Evolutionary conservation across 2,329 filamentous ascomycete species (phyloP).

Genomic region (Drechslera avenae): DNA sequence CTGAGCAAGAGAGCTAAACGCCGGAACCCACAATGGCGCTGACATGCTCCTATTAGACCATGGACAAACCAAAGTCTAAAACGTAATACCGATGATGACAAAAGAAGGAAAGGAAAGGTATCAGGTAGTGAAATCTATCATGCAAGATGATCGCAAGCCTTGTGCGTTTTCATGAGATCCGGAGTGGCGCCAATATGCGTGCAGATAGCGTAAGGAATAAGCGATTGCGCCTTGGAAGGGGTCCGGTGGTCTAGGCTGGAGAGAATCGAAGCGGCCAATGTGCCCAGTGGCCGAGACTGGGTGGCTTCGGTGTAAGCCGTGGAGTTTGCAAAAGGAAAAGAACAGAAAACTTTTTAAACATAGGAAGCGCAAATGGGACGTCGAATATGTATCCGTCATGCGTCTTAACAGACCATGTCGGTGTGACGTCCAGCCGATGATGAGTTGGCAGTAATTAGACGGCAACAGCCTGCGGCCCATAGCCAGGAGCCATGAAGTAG

Average conservation of each 20-base stretch:
- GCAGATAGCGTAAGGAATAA: constrained; percentile 44
- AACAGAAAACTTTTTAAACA: constrained; percentile 41
- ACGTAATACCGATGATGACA: constrained; percentile 31
- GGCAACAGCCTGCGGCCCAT: constrained; percentile 47
- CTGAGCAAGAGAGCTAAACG: constrained; percentile 32
- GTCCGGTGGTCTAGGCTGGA: constrained; percentile 27
- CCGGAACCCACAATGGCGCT: constrained; percentile 44
- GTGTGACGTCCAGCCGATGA: background rate
- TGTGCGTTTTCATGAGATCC: constrained; percentile 47
- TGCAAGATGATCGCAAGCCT: constrained; percentile 46
- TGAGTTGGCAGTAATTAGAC: constrained; percentile 28
- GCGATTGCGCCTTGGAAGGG: constrained; percentile 23
- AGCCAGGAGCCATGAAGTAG: constrained; percentile 48
- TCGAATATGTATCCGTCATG: constrained; percentile 35
- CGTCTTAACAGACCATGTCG: constrained; percentile 5
- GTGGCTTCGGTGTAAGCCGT: constrained; percentile 18
- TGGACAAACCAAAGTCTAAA: constrained; percentile 42
- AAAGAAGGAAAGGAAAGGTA: constrained; percentile 30
- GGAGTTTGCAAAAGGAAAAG: constrained; percentile 22
- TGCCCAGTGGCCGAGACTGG: constrained; percentile 25
- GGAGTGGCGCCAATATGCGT: constrained; percentile 43
- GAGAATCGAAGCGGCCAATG: constrained; percentile 24
- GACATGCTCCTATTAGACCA: constrained; percentile 35
- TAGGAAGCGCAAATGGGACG: constrained; percentile 38
- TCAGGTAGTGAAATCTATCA: constrained; percentile 44